phyloP scores from a whole-genome alignment of 177 flowering plant genomes.

The Viscum album region DNA sequence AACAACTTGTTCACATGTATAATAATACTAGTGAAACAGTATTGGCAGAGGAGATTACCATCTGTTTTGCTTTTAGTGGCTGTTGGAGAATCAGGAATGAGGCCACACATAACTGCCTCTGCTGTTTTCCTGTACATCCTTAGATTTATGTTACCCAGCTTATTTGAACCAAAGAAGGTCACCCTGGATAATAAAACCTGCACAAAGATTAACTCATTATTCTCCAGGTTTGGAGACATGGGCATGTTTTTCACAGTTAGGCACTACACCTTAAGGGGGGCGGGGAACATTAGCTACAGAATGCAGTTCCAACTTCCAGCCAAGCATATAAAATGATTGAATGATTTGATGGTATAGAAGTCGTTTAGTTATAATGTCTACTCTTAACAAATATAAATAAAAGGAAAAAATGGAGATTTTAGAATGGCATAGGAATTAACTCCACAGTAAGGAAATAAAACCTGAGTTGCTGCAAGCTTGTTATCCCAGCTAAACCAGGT shows the following conservation, averaged over 20 bases:
- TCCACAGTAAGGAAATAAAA: constrained; percentile 11
- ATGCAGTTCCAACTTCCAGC: no score
- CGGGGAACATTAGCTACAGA: no score
- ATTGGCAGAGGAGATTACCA: constrained; percentile 28
- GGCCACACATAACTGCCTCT: constrained; percentile 82
- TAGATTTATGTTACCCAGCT: constrained; percentile 29
- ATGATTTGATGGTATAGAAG: no score
- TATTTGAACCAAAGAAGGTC: constrained; percentile 46
- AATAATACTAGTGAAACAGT: not conserved
- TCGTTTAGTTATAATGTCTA: no score
- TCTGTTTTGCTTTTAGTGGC: constrained; percentile 75
- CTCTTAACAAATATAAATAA: no score
- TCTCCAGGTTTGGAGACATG: not conserved
- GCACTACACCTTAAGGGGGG: no score
- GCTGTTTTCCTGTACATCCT: constrained; percentile 61
- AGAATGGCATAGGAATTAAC: no score
- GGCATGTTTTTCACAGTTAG: no score
- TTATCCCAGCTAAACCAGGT: constrained; percentile 97
- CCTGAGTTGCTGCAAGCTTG: constrained; percentile 90
- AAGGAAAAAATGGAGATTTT: no score
- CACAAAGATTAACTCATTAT: constrained; percentile 14
- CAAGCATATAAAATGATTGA: no score
- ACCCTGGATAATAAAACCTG: constrained; percentile 82
- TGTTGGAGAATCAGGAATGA: constrained; percentile 71
- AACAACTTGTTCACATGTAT: not conserved